Evolutionary conservation across 2,329 filamentous ascomycete species (phyloP), one percentile per base, ranked within the genome.

Genomic region (Fusarium sp.): DNA sequence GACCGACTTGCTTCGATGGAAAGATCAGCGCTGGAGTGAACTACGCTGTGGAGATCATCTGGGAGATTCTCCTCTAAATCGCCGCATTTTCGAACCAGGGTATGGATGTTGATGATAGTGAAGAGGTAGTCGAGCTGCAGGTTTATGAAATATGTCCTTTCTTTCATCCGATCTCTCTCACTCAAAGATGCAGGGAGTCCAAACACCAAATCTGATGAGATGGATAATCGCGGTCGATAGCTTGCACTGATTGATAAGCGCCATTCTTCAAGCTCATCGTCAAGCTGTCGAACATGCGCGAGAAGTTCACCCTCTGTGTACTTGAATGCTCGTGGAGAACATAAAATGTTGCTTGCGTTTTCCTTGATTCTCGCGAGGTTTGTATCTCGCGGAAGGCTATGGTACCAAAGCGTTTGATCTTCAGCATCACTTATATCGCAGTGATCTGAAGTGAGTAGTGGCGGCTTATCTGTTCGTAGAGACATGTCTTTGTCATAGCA

Each of bases 201-300:
- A 4, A 28, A 48, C 26, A 28, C 45, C 9, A 48, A 22, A 17
- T 70, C 69, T 6, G 68, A 64, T 13, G 71, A 18, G 10, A 74
- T 74, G 1, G 71, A 74, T 10, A 74, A 34, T 11, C 71, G 48
- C 6, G 71, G 71, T 12, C 71, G 67, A 51, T 72, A 74, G 6
- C 62, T 72, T 32, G 56, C 58, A 24, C 58, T 58, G 7, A 81
- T 59, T 0, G 78, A 77, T n/a, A 80, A 47, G 10, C 80, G 71
- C 80, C 80, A 81, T n/a, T 68, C 66, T 54, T 81, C 80, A 24
- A 81, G 72, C n/a, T 81, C 79, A 28, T 80, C 71, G 11, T 81
- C 80, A 3, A 81, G 52, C 28, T 79, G 72, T 9, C 80, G 77
- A 54, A 81, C 77, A 7, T 73, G 66, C 1, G 73, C 57, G 2